Conservation (phyloP, 148 eudicot genomes). For the Chenopodium quinoa region DNA sequence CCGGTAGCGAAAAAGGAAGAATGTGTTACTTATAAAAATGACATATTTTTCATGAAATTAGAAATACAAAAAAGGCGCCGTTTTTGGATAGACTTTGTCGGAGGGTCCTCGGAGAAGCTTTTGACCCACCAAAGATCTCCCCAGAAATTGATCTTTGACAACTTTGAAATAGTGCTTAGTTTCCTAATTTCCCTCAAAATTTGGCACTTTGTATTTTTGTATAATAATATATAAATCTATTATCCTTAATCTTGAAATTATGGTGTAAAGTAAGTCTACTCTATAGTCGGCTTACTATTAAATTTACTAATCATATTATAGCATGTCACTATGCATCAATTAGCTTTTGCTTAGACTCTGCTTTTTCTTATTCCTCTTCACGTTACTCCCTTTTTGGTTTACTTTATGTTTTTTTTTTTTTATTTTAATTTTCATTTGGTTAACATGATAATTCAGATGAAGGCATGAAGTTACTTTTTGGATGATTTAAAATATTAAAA, state of each 20-base stretch:
- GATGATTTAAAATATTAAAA: neutral
- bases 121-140: constrained; percentile 31
- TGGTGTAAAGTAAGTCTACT: constrained; percentile 12
- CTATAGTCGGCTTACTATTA: neutral
- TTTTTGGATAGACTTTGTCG: constrained; percentile 31
- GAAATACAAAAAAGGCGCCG: constrained; percentile 33
- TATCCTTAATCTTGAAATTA: neutral
- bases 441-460: neutral
- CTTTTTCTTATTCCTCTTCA: constrained; percentile 36
- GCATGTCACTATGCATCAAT: constrained; percentile 4
- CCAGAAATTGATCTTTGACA: neutral
- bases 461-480: neutral
- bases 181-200: constrained; percentile 24
- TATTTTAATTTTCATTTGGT: neutral
- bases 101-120: constrained; percentile 16
- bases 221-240: neutral
- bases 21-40: neutral
- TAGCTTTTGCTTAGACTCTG: neutral
- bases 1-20: neutral
- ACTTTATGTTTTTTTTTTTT: neutral
- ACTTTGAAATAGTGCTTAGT: constrained; percentile 13
- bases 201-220: constrained; percentile 19
- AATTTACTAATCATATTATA: constrained; percentile 6
- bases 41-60: neutral
- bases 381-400: constrained; percentile 23